These are phyloP conservation scores for Cucurbita pepo DNA, from an alignment of 306 rosid genomes.

Conservation along the genomic window DNA sequence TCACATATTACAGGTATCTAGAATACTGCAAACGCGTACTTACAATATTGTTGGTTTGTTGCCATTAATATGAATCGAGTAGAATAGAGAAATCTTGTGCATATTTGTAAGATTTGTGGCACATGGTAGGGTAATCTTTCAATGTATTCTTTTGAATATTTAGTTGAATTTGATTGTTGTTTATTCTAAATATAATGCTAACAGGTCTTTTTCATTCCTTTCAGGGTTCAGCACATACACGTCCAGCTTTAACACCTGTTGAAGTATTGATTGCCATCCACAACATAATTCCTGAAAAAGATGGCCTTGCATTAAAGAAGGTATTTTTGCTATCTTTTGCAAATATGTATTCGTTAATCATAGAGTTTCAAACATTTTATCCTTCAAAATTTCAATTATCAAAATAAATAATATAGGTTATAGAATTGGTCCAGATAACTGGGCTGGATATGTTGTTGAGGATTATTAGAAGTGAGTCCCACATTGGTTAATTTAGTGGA, in stretches of 20 bases:
- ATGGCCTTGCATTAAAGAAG: constrained; percentile 81
- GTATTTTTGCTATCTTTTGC: constrained; percentile 23
- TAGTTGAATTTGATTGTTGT: neutral
- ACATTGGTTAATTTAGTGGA: too few relatives aligned
- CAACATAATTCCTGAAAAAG: constrained; percentile 79
- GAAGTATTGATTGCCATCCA: constrained; percentile 98
- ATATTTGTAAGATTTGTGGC: neutral
- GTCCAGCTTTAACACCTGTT: constrained; percentile 88
- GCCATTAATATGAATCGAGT: neutral
- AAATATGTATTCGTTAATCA: neutral
- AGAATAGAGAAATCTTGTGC: neutral
- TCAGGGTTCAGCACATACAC: constrained; percentile 99
- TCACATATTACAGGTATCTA: constrained; percentile 77
- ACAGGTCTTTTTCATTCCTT: neutral
- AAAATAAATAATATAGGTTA: neutral
- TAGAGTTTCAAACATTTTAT: neutral
- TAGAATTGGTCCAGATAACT: neutral
- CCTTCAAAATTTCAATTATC: neutral
- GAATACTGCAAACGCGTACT: neutral
- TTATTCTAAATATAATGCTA: neutral
- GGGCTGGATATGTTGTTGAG: neutral
- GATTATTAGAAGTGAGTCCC: too few relatives aligned
- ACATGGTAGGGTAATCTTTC: neutral
- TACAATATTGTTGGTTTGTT: neutral
- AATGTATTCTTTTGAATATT: neutral